Conservation (phyloP, 805 yeast species). For the Ogataea pignaliae region DNA sequence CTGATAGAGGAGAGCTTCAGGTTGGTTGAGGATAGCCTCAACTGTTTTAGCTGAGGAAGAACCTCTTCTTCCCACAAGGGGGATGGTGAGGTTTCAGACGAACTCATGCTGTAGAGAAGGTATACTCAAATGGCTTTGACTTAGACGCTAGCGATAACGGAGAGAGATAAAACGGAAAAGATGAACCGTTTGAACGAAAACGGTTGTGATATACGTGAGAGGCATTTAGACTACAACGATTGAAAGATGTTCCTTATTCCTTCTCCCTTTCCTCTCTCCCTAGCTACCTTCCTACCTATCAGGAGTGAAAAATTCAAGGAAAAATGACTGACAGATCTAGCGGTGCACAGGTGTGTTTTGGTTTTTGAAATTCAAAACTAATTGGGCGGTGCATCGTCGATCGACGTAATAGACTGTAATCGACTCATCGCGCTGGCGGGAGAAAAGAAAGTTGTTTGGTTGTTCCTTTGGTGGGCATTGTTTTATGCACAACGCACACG, state of each 20-base stretch:
- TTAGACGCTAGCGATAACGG: neutral
- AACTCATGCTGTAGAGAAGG: neutral
- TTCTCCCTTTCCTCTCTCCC: too few species aligned
- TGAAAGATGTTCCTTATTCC: too few species aligned
- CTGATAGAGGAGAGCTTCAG: slow-evolving; percentile 33
- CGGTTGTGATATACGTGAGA: neutral
- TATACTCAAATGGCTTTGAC: too few species aligned
- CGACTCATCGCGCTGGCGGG: too few species aligned
- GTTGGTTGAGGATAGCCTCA: slow-evolving; percentile 32
- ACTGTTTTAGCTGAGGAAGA: slow-evolving; percentile 11
- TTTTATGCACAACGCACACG: too few species aligned
- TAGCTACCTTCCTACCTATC: too few species aligned
- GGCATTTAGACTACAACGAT: too few species aligned
- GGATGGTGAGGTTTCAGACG: neutral
- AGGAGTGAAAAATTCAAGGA: neutral
- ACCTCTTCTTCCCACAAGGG: slow-evolving; percentile 8
- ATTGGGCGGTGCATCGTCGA: neutral
- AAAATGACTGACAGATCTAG: neutral
- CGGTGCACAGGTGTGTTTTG: slow-evolving; percentile 1
- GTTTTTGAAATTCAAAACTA: too few species aligned
- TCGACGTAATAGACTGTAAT: too few species aligned
- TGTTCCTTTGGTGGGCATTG: too few species aligned
- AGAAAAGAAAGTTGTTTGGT: too few species aligned
- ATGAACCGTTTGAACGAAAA: too few species aligned
- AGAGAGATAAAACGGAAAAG: neutral